Evolutionary conservation across 768 basidiomycete genomes (phyloP).

Genomic region (Boletus insuetus): DNA sequence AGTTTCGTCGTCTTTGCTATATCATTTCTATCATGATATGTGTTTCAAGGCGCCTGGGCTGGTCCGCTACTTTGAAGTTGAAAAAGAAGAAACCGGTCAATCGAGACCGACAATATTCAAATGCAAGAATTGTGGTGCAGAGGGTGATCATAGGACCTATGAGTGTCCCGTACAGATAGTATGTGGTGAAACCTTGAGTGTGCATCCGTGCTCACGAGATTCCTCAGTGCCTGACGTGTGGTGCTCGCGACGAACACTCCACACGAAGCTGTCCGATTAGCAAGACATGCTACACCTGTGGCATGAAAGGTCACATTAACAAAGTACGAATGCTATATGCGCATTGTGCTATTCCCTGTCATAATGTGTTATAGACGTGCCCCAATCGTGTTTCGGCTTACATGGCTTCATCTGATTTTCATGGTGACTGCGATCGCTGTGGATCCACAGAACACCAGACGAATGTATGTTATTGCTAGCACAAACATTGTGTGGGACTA

Average conservation of each 20-base stretch:
- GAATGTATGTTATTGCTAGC: slow-evolving; percentile 44
- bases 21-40: not conserved
- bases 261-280: slow-evolving; percentile 78
- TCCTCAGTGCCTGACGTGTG: slow-evolving; percentile 73
- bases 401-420: slow-evolving; percentile 19
- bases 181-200: slow-evolving; percentile 25
- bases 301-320: slow-evolving; percentile 82
- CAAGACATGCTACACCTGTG: slow-evolving; percentile 77
- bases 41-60: slow-evolving; percentile 43
- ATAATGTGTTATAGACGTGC: slow-evolving; percentile 49
- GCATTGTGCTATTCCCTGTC: not conserved
- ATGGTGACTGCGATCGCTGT: slow-evolving; percentile 66
- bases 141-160: slow-evolving; percentile 64
- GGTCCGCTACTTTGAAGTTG: slow-evolving; percentile 64
- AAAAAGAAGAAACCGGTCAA: slow-evolving; percentile 36
- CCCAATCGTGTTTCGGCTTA: slow-evolving; percentile 52
- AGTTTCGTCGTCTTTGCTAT: slow-evolving; percentile 13
- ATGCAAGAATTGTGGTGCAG: slow-evolving; percentile 77
- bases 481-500: not conserved
- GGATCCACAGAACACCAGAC: slow-evolving; percentile 60
- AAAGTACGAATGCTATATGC: slow-evolving; percentile 36
- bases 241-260: slow-evolving; percentile 73
- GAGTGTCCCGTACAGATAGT: slow-evolving; percentile 76
- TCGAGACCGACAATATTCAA: slow-evolving; percentile 48
- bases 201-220: not conserved